These are phyloP conservation scores for Fusarium torreyae DNA, from an alignment of 2,329 filamentous ascomycete genomes.

Conservation along the genomic window DNA sequence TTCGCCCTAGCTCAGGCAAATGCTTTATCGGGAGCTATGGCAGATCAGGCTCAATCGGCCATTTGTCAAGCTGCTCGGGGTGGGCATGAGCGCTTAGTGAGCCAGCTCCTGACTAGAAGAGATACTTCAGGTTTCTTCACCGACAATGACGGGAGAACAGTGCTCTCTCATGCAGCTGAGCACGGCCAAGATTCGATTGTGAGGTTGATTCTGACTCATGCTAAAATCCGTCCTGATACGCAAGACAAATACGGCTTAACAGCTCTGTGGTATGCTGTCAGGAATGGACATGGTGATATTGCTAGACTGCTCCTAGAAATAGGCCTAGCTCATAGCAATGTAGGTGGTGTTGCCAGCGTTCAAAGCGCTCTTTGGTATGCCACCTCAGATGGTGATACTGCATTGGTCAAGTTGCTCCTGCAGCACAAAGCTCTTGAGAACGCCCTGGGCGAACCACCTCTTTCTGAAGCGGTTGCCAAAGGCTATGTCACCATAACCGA, in stretches of 20 bases:
- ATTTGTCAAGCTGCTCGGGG: conserved; percentile 9
- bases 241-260: accelerated
- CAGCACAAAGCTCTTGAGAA: not conserved
- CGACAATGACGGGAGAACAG: not conserved
- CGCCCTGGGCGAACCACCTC: accelerated
- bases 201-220: not conserved
- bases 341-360: accelerated
- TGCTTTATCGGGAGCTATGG: accelerated
- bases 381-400: accelerated
- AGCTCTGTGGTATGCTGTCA: not conserved
- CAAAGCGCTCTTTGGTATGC: conserved; percentile 1
- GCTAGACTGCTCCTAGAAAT: not conserved
- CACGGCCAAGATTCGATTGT: not conserved
- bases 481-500: accelerated
- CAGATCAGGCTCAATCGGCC: accelerated
- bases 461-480: not conserved
- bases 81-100: not conserved
- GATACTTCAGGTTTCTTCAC: not conserved
- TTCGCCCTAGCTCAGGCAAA: not conserved
- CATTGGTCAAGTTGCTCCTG: not conserved
- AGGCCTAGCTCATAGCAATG: not conserved
- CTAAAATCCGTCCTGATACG: not conserved
- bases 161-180: conserved; percentile 14
- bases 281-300: accelerated
- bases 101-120: conserved; percentile 6